Conservation (phyloP, 2,329 filamentous ascomycete genomes). For the Xylaria sp. region DNA sequence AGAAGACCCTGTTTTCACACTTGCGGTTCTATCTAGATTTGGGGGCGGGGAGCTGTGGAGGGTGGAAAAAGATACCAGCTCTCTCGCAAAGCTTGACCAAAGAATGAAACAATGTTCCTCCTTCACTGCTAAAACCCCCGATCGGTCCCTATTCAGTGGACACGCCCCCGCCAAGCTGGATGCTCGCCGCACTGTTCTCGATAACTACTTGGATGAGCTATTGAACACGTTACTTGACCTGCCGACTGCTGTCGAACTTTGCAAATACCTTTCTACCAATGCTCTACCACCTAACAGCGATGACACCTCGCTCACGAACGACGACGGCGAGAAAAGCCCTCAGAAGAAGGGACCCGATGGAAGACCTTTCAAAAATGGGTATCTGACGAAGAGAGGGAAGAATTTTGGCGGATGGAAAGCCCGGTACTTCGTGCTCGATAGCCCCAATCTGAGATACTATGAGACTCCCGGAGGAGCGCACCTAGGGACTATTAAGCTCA, state of each 20-base stretch:
- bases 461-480: slow-evolving; percentile 91
- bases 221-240: slow-evolving; percentile 86
- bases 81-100: slow-evolving; percentile 83
- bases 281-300: slow-evolving; percentile 71
- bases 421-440: slow-evolving; percentile 70
- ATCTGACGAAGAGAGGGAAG: slow-evolving; percentile 95
- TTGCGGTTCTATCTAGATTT: slow-evolving; percentile 84
- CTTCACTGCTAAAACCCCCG: slow-evolving; percentile 82
- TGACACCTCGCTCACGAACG: slow-evolving; percentile 58
- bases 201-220: slow-evolving; percentile 86
- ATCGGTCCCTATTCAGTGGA: slow-evolving; percentile 86
- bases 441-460: slow-evolving; percentile 82
- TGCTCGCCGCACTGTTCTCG: slow-evolving; percentile 81
- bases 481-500: slow-evolving; percentile 91
- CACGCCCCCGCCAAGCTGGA: slow-evolving; percentile 96
- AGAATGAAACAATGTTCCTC: slow-evolving; percentile 78
- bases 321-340: slow-evolving; percentile 53
- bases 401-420: slow-evolving; percentile 99
- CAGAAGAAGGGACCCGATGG: slow-evolving; percentile 68
- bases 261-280: slow-evolving; percentile 82
- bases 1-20: slow-evolving; percentile 92
- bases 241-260: slow-evolving; percentile 80
- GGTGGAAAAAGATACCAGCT: slow-evolving; percentile 88
- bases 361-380: slow-evolving; percentile 82
- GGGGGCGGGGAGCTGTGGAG: slow-evolving; percentile 87